Evolutionary conservation across 257 asterid genomes (phyloP).

Genomic region (Capsicum baccatum): DNA sequence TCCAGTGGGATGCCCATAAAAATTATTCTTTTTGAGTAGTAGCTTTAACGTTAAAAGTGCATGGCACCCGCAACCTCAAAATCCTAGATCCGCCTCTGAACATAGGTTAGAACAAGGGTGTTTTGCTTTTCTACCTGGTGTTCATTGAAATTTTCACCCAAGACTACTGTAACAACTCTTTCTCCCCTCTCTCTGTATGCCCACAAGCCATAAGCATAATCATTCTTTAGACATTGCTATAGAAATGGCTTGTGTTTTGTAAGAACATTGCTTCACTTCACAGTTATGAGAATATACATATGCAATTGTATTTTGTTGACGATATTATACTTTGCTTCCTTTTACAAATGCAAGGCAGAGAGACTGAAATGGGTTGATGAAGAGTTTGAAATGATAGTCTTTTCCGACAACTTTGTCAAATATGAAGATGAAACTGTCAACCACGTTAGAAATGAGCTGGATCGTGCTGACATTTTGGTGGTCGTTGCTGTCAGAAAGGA

Average conservation of each 20-base stretch:
- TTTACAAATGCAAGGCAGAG: constrained; percentile 54
- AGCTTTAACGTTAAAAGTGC: no score
- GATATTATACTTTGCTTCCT: not conserved
- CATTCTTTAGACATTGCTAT: not conserved
- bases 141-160: not conserved
- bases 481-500: constrained; percentile 63
- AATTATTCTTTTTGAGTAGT: no score
- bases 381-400: constrained; percentile 75
- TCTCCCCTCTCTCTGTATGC: not conserved
- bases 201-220: not conserved
- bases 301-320: not conserved
- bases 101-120: not conserved
- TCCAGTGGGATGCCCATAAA: no score
- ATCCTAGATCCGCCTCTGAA: not conserved
- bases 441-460: constrained; percentile 43
- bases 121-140: not conserved
- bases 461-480: constrained; percentile 61
- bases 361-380: constrained; percentile 89
- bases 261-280: not conserved
- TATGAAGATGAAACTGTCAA: constrained; percentile 35
- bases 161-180: not conserved
- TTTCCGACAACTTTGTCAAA: constrained; percentile 47
- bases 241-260: not conserved
- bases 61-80: no score
- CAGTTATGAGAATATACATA: constrained; percentile 5